Evolutionary conservation across 2,329 filamentous ascomycete species (phyloP), one percentile per base, ranked within the genome.

Genomic region (Fusarium nodosum): DNA sequence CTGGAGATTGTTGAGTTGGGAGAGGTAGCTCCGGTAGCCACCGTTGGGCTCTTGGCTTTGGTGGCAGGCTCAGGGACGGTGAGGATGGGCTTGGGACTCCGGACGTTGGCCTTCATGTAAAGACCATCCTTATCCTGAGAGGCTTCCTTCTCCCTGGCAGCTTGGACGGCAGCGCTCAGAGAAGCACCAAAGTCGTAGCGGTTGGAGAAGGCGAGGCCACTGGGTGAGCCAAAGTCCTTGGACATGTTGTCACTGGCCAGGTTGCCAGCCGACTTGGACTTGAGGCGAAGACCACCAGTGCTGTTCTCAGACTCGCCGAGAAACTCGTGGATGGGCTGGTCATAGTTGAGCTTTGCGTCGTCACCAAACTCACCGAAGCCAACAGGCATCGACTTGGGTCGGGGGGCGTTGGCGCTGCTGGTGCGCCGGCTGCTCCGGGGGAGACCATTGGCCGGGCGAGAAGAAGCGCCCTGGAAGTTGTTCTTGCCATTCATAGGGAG

Each of bases 101-200:
- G 77, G 42, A 79, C 74, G 57, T 84, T 81, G 33, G 82, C 75
- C 79, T 86, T 87, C 85, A 87, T 86, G 72, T 87, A 84, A 34
- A 90, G 77, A 55, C 85, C 83, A 75, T 90, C 86, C 79, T 86
- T 86, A 75, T 84, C 82, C 78, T 89, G 83, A 69, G 87, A 81
- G 16, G 84, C 62, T 69, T 88, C 89, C 76, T 93, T 69, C 68
- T 88, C 89, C 76, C 93, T 92, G 47, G 91, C 90, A 30, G 88
- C 90, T 75, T 91, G 89, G 77, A 95, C 91, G 15, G 93, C 94
- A 53, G 94, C 93, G 55, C 87, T 90, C 31, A 98, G 86, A 1
- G 96, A 98, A n/a, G 93, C 93, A 65, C 92, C 91, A 79, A 99
- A 98, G 82, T 98, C 95, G 78, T 99, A 99, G 56, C 96, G 91